These are phyloP conservation scores for Penicillium sp. DNA, from an alignment of 2,329 filamentous ascomycete species.

Conservation along the genomic window DNA sequence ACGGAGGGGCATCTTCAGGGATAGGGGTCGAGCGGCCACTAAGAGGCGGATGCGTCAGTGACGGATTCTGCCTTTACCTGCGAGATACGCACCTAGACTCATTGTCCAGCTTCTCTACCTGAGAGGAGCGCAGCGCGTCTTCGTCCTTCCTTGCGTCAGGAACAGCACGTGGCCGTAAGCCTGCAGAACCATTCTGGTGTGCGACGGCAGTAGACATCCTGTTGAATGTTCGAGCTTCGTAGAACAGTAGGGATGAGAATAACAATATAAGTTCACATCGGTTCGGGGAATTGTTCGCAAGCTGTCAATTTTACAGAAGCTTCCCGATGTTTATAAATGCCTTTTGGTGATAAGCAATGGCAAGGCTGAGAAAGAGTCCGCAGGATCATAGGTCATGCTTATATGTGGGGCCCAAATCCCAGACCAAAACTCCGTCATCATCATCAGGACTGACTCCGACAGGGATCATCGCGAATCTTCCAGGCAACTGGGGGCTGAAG, in stretches of 20 bases:
- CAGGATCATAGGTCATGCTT: not conserved
- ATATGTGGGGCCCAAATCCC: not conserved
- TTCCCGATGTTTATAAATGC: slow-evolving; percentile 14
- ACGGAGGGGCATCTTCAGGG: slow-evolving; percentile 89
- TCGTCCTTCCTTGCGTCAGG: slow-evolving; percentile 34
- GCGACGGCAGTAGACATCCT: slow-evolving; percentile 39
- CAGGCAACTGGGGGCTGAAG: slow-evolving; percentile 1
- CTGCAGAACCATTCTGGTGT: slow-evolving; percentile 30
- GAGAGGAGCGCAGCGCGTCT: slow-evolving; percentile 31
- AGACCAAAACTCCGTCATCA: slow-evolving; percentile 10
- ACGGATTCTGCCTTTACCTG: not conserved
- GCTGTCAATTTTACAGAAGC: not conserved
- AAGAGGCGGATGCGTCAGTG: not conserved
- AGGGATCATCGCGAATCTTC: slow-evolving; percentile 10
- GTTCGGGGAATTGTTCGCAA: slow-evolving; percentile 1
- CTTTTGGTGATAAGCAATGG: slow-evolving; percentile 1
- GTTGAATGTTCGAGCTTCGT: slow-evolving; percentile 14
- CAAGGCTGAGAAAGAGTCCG: not conserved
- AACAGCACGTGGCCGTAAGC: slow-evolving; percentile 41
- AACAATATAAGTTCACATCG: slow-evolving; percentile 11
- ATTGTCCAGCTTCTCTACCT: slow-evolving; percentile 34
- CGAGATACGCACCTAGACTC: slow-evolving; percentile 42
- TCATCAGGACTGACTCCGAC: slow-evolving; percentile 3
- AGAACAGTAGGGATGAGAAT: slow-evolving; percentile 5
- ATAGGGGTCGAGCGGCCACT: slow-evolving; percentile 85